Evolutionary conservation across 2,329 filamentous ascomycete genomes (phyloP).

Genomic region (Penicillium hesseltinei): DNA sequence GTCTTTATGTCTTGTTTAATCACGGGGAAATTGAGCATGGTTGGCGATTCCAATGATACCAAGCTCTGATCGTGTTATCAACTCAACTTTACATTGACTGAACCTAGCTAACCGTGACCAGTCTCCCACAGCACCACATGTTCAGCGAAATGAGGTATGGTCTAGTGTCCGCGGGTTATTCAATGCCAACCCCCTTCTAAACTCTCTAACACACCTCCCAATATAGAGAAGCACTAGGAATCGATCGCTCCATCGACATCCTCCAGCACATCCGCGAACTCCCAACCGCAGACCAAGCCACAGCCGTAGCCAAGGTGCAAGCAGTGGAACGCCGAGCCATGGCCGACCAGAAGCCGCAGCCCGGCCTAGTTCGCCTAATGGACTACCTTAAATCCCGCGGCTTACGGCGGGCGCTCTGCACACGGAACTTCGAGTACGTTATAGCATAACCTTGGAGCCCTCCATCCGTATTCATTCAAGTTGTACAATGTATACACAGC

Average conservation of each 20-base stretch:
- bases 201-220: background rate
- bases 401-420: slow-evolving; percentile 82
- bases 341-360: slow-evolving; percentile 74
- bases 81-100: background rate
- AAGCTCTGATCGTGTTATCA: background rate
- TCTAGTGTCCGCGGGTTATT: background rate
- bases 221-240: slow-evolving; percentile 60
- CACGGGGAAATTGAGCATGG: background rate
- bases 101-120: slow-evolving; percentile 38
- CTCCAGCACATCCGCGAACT: slow-evolving; percentile 81
- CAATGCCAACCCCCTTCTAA: background rate
- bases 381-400: slow-evolving; percentile 67
- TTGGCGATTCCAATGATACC: background rate
- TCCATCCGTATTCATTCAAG: background rate
- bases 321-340: slow-evolving; percentile 79
- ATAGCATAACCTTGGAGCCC: background rate
- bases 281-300: slow-evolving; percentile 58
- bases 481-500: background rate
- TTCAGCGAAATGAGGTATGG: slow-evolving; percentile 76
- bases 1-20: background rate
- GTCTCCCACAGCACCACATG: slow-evolving; percentile 93
- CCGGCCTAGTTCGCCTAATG: slow-evolving; percentile 77
- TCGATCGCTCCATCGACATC: slow-evolving; percentile 74
- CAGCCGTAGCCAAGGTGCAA: slow-evolving; percentile 71
- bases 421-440: slow-evolving; percentile 78